Evolutionary conservation across 768 basidiomycete species (phyloP).

Genomic region (Pulveroboletus sp.): DNA sequence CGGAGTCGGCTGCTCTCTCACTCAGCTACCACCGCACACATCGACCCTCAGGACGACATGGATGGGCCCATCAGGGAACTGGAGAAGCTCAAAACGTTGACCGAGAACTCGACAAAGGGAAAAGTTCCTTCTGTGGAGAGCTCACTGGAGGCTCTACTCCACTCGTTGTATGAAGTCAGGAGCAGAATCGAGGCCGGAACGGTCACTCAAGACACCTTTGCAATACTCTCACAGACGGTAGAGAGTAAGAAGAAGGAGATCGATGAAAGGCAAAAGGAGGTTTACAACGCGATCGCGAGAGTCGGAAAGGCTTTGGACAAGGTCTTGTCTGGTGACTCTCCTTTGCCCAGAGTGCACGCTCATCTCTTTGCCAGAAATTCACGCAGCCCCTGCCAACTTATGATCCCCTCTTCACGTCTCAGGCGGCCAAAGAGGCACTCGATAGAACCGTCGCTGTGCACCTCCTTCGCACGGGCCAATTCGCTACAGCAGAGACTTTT

Average conservation of each 20-base stretch:
- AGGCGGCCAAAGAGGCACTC: conserved; percentile 53
- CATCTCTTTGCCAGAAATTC: conserved; percentile 46
- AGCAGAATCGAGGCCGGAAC: conserved; percentile 45
- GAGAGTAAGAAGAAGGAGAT: conserved; percentile 78
- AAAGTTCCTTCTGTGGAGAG: conserved; percentile 51
- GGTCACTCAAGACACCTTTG: conserved; percentile 45
- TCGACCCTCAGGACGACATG: conserved; percentile 38
- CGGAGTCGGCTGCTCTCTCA: background rate
- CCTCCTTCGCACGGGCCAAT: conserved; percentile 76
- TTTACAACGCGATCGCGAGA: conserved; percentile 69
- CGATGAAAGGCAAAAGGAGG: conserved; percentile 85
- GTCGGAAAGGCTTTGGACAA: conserved; percentile 90
- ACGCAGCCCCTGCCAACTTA: conserved; percentile 58
- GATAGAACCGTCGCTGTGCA: conserved; percentile 72
- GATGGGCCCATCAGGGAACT: conserved; percentile 75
- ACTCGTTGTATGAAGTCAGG: conserved; percentile 53
- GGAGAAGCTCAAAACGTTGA: conserved; percentile 66
- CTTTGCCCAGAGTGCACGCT: conserved; percentile 1
- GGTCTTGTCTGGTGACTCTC: conserved; percentile 40
- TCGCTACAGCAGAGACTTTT: conserved; percentile 71
- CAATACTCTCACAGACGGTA: conserved; percentile 50
- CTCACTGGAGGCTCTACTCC: conserved; percentile 61
- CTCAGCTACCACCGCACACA: background rate
- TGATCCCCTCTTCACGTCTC: conserved; percentile 60
- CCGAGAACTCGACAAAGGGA: conserved; percentile 42